These are phyloP conservation scores for Heteromeles arbutifolia DNA, from an alignment of 306 rosid genomes.

Conservation along the genomic window DNA sequence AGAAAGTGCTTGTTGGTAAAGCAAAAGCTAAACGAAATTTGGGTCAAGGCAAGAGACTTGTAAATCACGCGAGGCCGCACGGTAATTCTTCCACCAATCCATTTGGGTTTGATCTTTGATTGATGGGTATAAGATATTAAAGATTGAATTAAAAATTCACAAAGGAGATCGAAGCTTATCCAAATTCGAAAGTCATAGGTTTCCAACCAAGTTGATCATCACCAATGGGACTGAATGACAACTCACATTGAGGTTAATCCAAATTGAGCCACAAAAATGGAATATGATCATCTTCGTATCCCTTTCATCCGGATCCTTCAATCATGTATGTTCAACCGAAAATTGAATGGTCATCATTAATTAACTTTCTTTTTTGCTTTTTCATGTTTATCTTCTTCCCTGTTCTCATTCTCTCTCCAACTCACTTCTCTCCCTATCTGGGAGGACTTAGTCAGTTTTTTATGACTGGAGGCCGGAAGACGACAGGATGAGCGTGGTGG, in stretches of 20 bases:
- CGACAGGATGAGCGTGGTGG: too few species aligned
- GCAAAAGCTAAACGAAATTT: neutral
- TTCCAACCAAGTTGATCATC: neutral
- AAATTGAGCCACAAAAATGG: neutral
- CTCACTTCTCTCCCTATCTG: too few species aligned
- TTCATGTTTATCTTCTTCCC: too few species aligned
- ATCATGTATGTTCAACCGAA: too few species aligned
- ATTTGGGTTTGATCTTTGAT: neutral
- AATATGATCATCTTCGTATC: too few species aligned
- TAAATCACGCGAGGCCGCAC: conserved; percentile 8
- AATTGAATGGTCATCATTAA: too few species aligned
- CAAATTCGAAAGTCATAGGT: neutral
- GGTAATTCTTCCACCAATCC: neutral
- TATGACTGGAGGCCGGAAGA: too few species aligned
- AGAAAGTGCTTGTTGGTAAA: neutral
- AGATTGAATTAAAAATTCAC: neutral
- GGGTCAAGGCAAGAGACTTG: neutral
- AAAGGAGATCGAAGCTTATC: neutral
- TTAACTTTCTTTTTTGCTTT: too few species aligned
- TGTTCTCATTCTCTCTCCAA: too few species aligned
- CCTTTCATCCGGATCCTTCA: too few species aligned
- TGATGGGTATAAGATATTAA: neutral
- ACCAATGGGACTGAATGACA: neutral
- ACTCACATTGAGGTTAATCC: neutral
- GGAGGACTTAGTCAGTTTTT: too few species aligned